A percentile compares a stretch with the other conserved stretches of the same genome.
Conservation (phyloP, 495 filamentous ascomycete genomes). For the Patellaria atrata region DNA sequence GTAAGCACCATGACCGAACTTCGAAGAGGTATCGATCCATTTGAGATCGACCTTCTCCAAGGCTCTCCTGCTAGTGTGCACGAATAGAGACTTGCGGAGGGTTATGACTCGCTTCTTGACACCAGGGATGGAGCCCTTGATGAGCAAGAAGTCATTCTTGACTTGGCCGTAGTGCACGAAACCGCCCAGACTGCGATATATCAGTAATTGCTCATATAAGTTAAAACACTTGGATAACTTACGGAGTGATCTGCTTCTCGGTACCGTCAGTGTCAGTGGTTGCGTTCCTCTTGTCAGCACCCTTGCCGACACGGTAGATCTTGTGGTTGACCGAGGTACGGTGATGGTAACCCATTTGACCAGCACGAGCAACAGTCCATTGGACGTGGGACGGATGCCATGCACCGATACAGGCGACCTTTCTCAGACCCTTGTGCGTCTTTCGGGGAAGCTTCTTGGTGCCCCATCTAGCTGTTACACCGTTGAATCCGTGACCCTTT, state of each 20-base stretch:
- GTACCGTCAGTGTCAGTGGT: constrained; percentile 91
- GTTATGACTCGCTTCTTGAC: constrained; percentile 99
- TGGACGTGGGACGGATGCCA: constrained; percentile 99
- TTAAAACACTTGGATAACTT: constrained; percentile 39
- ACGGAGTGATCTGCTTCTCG: constrained; percentile 99
- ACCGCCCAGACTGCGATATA: constrained; percentile 65
- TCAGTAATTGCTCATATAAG: constrained; percentile 26
- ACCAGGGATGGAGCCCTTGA: constrained; percentile 96
- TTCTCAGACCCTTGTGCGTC: constrained; percentile 99
- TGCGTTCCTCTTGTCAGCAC: constrained; percentile 71
- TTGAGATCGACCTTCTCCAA: constrained; percentile 99
- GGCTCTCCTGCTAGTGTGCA: constrained; percentile 83
- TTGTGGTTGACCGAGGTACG: constrained; percentile 99
- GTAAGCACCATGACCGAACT: constrained; percentile 99
- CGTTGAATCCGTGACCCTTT: constrained; percentile 96
- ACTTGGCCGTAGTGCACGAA: constrained; percentile 99
- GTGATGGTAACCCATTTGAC: constrained; percentile 99
- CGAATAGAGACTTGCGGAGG: constrained; percentile 97
- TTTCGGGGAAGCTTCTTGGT: constrained; percentile 99
- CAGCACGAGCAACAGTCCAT: constrained; percentile 99
- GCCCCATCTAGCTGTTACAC: constrained; percentile 97
- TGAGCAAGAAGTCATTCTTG: constrained; percentile 97
- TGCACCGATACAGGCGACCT: constrained; percentile 99
- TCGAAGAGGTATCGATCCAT: constrained; percentile 99
- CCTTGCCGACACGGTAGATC: constrained; percentile 96